These are phyloP conservation scores for Cladosporium austrohemisphaericum DNA, from an alignment of 2,329 filamentous ascomycete genomes.

Conservation along the genomic window DNA sequence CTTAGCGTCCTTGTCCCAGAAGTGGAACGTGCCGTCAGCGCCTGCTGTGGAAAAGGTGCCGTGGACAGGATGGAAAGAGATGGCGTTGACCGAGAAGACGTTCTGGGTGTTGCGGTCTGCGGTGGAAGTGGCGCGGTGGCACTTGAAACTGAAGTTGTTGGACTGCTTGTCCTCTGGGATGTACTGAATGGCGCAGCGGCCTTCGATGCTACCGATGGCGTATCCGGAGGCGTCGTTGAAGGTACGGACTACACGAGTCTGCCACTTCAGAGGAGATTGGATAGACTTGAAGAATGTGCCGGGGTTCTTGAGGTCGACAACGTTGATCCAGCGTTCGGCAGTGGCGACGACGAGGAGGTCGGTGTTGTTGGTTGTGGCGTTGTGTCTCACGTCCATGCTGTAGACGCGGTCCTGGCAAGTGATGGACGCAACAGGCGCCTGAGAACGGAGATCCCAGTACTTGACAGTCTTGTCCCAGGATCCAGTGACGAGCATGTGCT, in stretches of 20 bases:
- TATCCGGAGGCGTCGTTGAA: constrained; percentile 90
- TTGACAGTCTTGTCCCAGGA: constrained; percentile 89
- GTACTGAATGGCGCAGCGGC: constrained; percentile 95
- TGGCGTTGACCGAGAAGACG: constrained; percentile 93
- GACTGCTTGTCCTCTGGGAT: constrained; percentile 84
- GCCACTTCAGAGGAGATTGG: constrained; percentile 96
- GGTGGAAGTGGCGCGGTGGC: constrained; percentile 77
- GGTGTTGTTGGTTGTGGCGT: constrained; percentile 20
- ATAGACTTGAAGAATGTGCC: constrained; percentile 92
- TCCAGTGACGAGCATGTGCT: constrained; percentile 83
- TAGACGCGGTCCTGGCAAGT: constrained; percentile 76
- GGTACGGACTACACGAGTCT: constrained; percentile 91
- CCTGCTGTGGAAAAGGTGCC: constrained; percentile 98
- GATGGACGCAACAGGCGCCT: constrained; percentile 62
- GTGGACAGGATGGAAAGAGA: constrained; percentile 93
- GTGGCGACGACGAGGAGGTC: constrained; percentile 88
- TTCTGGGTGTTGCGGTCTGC: constrained; percentile 66
- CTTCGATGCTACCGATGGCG: constrained; percentile 93
- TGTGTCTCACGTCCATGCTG: constrained; percentile 81
- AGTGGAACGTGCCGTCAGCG: constrained; percentile 92
- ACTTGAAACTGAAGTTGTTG: constrained; percentile 98
- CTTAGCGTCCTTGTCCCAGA: constrained; percentile 71
- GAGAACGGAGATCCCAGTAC: constrained; percentile 76
- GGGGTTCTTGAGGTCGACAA: constrained; percentile 85
- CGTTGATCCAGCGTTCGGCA: constrained; percentile 92